Conservation (phyloP, 116 monocot species). For the Dioscorea cayenensis region DNA sequence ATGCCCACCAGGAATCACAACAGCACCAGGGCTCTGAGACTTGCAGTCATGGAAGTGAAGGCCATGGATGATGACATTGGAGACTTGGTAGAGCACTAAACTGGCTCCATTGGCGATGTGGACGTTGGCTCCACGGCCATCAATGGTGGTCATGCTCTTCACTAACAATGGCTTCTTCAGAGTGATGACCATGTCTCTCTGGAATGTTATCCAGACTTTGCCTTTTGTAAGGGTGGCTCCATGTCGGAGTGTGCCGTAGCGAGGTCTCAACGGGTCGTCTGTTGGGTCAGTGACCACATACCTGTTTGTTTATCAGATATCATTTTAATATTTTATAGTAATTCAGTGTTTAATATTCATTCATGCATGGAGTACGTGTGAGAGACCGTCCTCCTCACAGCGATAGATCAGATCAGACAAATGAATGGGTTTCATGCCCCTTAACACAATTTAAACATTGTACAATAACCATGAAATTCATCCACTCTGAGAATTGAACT, state of each 20-base stretch:
- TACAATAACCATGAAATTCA: no score
- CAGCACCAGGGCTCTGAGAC: conserved; percentile 18
- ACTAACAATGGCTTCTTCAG: conserved; percentile 38
- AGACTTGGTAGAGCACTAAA: conserved; percentile 50
- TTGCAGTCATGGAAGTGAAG: conserved; percentile 56
- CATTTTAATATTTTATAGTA: no score
- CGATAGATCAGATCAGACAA: no score
- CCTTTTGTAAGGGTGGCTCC: conserved; percentile 41
- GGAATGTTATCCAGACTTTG: conserved; percentile 77
- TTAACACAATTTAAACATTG: no score
- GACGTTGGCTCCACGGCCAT: conserved; percentile 65
- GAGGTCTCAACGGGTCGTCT: conserved; percentile 53
- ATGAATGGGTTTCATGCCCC: no score
- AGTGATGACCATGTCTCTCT: conserved; percentile 48
- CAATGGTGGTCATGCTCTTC: conserved; percentile 64
- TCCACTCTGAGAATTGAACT: no score
- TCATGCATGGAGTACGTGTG: no score
- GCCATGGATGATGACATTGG: conserved; percentile 74
- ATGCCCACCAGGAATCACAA: conserved; percentile 25
- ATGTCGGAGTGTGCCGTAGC: conserved; percentile 55
- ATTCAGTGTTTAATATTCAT: no score
- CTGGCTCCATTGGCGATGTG: conserved; percentile 67
- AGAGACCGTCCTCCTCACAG: no score
- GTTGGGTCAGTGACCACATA: conserved; percentile 62
- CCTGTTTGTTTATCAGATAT: no score